Evolutionary conservation across 2,329 filamentous ascomycete species (phyloP), one percentile per base, ranked within the genome.

Genomic region (Sporothrix schenckii): DNA sequence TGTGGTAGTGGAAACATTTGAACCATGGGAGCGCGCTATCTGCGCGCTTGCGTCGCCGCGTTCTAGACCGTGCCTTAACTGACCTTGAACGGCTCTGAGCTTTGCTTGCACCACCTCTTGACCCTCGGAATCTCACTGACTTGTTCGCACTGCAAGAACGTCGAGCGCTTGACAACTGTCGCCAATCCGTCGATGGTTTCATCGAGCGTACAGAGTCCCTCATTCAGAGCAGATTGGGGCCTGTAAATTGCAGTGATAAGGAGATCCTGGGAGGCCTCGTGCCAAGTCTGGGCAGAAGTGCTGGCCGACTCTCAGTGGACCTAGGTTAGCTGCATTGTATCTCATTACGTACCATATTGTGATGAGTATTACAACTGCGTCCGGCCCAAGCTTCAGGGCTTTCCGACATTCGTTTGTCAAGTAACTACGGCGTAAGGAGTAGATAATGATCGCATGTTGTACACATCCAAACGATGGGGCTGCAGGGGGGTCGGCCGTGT

Each of bases 201-300:
- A 30, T 65, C 44, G 24, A 7, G 61, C 10, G 21, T 16, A 47
- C 2, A 47, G 39, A 27, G n/a, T 5, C 39, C 54, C 19, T 11
- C 21, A n/a, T 27, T 34, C 41, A 21, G 44, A 47, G 39, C 39
- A 63, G 21, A 63, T 47, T 63, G 39, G 44, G 58, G 19, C 58
- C 58, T 63, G 47, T 30, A 65, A n/a, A 50, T 47, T 67, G 52
- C 50, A 67, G 44, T 21, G 47, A 34, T 44, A 61, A 39, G 49
- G 39, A 60, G 44, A n/a, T 24, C 54, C 69, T 54, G 10, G 70
- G 70, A 71, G 70, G 70, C 70, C 70, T 71, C 70, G 60, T 71
- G 70, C 70, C 70, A 71, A 71, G 70, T 34, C 53, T 61, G 58
- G 66, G 58, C 27, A 50, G 44, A 9, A 67, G 47, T 52, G 44